Percentiles rank a stretch among this genome's conserved stretches.
Conservation (phyloP, 2,329 filamentous ascomycete species). For the Tolypocladium cylindrosporum region DNA sequence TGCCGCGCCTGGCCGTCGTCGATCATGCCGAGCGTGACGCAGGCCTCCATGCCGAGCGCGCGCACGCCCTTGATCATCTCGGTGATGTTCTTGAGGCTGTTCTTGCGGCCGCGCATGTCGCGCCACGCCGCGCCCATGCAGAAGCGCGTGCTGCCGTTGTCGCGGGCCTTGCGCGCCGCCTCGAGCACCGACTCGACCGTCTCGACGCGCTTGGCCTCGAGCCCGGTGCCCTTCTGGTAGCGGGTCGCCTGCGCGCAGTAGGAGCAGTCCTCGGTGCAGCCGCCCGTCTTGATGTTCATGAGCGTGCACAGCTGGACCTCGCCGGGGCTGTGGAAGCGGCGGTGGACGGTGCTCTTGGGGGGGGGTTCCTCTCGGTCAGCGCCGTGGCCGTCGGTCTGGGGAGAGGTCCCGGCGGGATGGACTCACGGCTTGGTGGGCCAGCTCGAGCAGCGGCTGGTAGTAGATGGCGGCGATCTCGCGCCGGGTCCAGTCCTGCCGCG, state of each 20-base stretch:
- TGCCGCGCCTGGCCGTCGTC: slow-evolving; percentile 70
- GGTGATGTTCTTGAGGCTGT: slow-evolving; percentile 71
- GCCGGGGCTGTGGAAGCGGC: slow-evolving; percentile 73
- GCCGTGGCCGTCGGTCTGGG: not conserved
- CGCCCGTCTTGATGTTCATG: slow-evolving; percentile 95
- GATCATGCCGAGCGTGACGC: slow-evolving; percentile 92
- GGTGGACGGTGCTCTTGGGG: slow-evolving; percentile 61
- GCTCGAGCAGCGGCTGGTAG: slow-evolving; percentile 69
- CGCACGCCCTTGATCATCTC: slow-evolving; percentile 77
- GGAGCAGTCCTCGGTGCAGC: slow-evolving; percentile 84
- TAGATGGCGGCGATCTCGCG: slow-evolving; percentile 77
- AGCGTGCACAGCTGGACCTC: slow-evolving; percentile 87
- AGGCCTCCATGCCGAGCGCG: slow-evolving; percentile 78
- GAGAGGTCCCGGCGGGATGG: not conserved
- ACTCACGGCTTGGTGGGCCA: slow-evolving; percentile 63
- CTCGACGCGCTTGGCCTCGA: slow-evolving; percentile 71
- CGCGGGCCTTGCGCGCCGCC: slow-evolving; percentile 66
- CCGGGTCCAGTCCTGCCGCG: slow-evolving; percentile 68
- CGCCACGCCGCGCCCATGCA: slow-evolving; percentile 94
- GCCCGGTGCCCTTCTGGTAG: slow-evolving; percentile 64
- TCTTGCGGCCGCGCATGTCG: slow-evolving; percentile 87
- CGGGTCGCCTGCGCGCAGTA: slow-evolving; percentile 87
- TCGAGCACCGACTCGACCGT: slow-evolving; percentile 72
- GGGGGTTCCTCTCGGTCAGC: slow-evolving; percentile 3
- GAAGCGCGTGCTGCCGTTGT: slow-evolving; percentile 81